phyloP scores from a whole-genome alignment of 495 filamentous ascomycete species.

The Xeromyces bisporus region DNA sequence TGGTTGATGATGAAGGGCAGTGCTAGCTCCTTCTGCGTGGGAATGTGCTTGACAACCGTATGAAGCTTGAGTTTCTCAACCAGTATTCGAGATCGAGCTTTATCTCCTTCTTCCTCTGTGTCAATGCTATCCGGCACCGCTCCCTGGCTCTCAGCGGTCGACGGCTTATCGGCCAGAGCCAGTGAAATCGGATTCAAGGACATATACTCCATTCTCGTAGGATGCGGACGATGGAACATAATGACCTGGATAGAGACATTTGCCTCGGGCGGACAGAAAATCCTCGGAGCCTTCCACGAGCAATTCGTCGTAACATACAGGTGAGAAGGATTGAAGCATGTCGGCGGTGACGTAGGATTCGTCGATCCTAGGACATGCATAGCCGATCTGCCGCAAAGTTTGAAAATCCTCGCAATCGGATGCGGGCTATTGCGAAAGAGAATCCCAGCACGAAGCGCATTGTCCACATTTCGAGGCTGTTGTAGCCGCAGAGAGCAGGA shows the following conservation, averaged over 20 bases:
- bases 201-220: slow-evolving; percentile 88
- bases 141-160: slow-evolving; percentile 12
- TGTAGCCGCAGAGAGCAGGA: not conserved
- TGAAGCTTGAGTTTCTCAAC: slow-evolving; percentile 86
- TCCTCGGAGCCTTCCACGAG: slow-evolving; percentile 41
- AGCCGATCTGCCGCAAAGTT: slow-evolving; percentile 62
- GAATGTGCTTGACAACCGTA: slow-evolving; percentile 56
- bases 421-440: slow-evolving; percentile 72
- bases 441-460: slow-evolving; percentile 67
- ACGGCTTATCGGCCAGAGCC: slow-evolving; percentile 61
- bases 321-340: slow-evolving; percentile 47
- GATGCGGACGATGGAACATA: slow-evolving; percentile 72
- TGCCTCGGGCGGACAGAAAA: slow-evolving; percentile 48
- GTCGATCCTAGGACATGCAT: slow-evolving; percentile 75
- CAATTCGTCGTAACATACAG: slow-evolving; percentile 48
- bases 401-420: slow-evolving; percentile 62
- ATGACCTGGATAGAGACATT: slow-evolving; percentile 66
- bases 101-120: slow-evolving; percentile 43
- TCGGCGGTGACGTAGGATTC: slow-evolving; percentile 37
- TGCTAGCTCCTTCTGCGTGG: slow-evolving; percentile 66
- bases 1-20: slow-evolving; percentile 78
- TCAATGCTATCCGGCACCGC: slow-evolving; percentile 16
- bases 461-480: slow-evolving; percentile 62
- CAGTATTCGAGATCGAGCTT: slow-evolving; percentile 40
- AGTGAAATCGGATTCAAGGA: slow-evolving; percentile 80